Evolutionary conservation across 2,329 filamentous ascomycete species (phyloP).

Genomic region (Trichoderma cornu-damae): DNA sequence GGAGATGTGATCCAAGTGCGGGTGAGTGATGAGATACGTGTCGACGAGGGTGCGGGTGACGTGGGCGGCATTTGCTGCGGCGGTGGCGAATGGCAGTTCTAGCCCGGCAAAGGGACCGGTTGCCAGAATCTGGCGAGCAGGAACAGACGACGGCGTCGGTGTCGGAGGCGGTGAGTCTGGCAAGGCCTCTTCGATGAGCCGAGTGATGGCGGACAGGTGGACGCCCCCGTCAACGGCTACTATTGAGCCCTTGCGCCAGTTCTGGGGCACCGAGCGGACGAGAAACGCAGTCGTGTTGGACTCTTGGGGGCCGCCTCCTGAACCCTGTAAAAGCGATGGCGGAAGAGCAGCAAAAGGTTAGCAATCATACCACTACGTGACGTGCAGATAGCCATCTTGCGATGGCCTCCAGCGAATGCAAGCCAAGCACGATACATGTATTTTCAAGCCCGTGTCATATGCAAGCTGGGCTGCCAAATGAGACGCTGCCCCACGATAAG

Average conservation of each 20-base stretch:
- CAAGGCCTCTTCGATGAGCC: conserved; percentile 61
- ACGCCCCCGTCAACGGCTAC: conserved; percentile 93
- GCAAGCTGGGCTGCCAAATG: conserved; percentile 6
- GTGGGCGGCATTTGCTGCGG: conserved; percentile 74
- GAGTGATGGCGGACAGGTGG: conserved; percentile 78
- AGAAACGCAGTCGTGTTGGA: conserved; percentile 86
- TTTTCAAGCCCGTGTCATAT: neutral
- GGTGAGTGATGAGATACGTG: conserved; percentile 88
- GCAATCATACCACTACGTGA: conserved; percentile 24
- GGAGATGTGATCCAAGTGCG: conserved; percentile 92
- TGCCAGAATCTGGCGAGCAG: conserved; percentile 49
- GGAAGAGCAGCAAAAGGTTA: conserved; percentile 15
- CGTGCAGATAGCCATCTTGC: neutral
- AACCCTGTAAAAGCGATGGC: conserved; percentile 54
- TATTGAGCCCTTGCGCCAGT: conserved; percentile 77
- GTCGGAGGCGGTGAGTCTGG: conserved; percentile 30
- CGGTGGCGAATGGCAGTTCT: conserved; percentile 58
- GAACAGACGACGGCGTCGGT: conserved; percentile 17
- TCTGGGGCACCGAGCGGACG: conserved; percentile 71
- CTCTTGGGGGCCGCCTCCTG: conserved; percentile 84
- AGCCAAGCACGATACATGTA: neutral
- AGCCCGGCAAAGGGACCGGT: conserved; percentile 77
- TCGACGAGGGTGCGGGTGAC: conserved; percentile 76
- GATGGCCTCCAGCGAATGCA: neutral
- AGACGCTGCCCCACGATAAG: conserved; percentile 9